phyloP scores from a whole-genome alignment of 1,284 basidiomycete genomes.

The Moesziomyces parantarcticus region DNA sequence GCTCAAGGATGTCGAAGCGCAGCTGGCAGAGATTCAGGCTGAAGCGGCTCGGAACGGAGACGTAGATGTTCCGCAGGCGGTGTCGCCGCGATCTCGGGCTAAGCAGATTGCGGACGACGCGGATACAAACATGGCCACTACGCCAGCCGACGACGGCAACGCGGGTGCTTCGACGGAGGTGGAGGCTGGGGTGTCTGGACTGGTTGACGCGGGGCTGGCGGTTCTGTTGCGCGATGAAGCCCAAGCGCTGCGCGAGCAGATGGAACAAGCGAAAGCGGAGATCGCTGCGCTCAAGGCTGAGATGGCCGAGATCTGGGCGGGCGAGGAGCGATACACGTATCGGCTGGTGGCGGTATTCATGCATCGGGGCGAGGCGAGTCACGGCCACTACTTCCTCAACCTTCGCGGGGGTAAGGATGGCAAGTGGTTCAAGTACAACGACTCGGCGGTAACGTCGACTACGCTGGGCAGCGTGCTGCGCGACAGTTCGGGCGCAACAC shows the following conservation, averaged over 20 bases:
- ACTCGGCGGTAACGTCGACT: slow-evolving; percentile 44
- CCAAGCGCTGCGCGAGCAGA: slow-evolving; percentile 72
- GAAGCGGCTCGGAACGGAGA: slow-evolving; percentile 7
- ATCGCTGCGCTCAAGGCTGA: slow-evolving; percentile 74
- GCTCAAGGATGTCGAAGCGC: slow-evolving; percentile 20
- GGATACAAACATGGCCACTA: not conserved
- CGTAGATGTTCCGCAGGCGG: not conserved
- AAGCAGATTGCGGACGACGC: slow-evolving; percentile 10
- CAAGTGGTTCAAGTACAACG: slow-evolving; percentile 65
- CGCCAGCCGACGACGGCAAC: too few species aligned
- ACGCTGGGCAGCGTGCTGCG: slow-evolving; percentile 49
- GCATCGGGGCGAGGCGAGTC: slow-evolving; percentile 74
- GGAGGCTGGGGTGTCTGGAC: slow-evolving; percentile 3
- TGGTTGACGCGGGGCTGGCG: slow-evolving; percentile 26
- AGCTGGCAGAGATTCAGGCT: slow-evolving; percentile 22
- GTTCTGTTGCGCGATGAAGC: slow-evolving; percentile 41
- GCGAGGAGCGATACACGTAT: slow-evolving; percentile 78
- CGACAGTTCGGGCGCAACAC: slow-evolving; percentile 63
- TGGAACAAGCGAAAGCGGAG: slow-evolving; percentile 73
- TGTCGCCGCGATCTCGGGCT: slow-evolving; percentile 1
- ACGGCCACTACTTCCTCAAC: slow-evolving; percentile 66
- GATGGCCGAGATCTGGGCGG: slow-evolving; percentile 82
- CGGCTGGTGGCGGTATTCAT: slow-evolving; percentile 95
- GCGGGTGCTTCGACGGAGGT: not conserved
- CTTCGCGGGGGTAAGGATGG: slow-evolving; percentile 36